Percentiles rank a stretch among this genome's conserved stretches.
These are phyloP conservation scores for Rhynchosporium agropyri DNA, from an alignment of 2,329 filamentous ascomycete genomes.

Conservation along the genomic window DNA sequence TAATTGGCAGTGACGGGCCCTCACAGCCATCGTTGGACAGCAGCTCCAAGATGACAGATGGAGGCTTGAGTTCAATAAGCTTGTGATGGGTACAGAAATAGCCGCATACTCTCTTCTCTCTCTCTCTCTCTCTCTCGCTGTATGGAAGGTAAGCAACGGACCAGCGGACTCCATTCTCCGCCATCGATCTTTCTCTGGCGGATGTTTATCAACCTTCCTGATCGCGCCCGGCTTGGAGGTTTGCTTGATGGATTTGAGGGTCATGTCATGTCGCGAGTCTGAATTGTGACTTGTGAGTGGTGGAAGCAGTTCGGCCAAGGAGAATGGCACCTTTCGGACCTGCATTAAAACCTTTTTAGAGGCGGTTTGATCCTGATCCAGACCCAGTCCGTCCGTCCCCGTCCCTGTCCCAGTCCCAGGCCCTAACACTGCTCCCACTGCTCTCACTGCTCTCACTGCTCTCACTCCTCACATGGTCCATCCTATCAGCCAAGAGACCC, in stretches of 20 bases:
- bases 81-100: background rate
- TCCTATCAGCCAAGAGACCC: background rate
- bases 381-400: too few relatives aligned
- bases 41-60: constrained; percentile 1
- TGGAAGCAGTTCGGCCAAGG: background rate
- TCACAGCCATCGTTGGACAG: constrained; percentile 4
- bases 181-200: constrained; percentile 1
- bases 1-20: background rate
- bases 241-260: background rate
- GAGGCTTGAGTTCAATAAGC: constrained; percentile 3
- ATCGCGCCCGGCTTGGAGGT: background rate
- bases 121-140: too few relatives aligned
- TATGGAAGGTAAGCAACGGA: background rate
- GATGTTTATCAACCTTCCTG: constrained; percentile 3
- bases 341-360: background rate
- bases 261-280: background rate
- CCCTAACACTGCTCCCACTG: background rate
- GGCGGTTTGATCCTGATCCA: too few relatives aligned
- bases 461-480: background rate
- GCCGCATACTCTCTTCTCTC: background rate
- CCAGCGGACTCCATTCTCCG: constrained; percentile 11
- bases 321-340: background rate
- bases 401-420: too few relatives aligned
- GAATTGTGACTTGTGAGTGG: background rate
- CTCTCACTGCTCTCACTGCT: background rate